A percentile compares a stretch with the other conserved stretches of the same genome.
Conservation (phyloP, 1,284 basidiomycete genomes). For the Golubevia pallescens region DNA sequence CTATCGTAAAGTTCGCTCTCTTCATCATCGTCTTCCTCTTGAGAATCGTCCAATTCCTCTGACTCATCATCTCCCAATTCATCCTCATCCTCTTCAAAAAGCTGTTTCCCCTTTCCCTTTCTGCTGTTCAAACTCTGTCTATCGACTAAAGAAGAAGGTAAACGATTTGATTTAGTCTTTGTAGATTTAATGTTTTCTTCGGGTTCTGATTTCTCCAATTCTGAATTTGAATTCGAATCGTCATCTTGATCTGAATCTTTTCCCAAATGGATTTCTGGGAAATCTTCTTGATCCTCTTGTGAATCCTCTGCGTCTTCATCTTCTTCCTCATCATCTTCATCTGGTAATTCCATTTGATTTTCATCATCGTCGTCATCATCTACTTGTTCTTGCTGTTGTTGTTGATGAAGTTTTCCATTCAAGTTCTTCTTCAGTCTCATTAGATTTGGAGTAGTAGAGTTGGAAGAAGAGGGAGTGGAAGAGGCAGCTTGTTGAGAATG, state of each 20-base stretch:
- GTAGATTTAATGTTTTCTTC: too few relatives aligned
- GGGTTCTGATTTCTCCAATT: too few relatives aligned
- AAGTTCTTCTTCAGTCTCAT: not conserved
- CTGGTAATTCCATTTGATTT: not conserved
- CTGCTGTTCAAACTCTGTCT: too few relatives aligned
- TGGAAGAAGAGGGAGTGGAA: not conserved
- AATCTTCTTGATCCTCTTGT: conserved; percentile 28
- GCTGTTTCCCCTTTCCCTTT: not conserved
- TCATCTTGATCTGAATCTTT: conserved; percentile 2
- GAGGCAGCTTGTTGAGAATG: not conserved
- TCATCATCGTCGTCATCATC: conserved; percentile 13
- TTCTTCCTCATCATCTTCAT: conserved; percentile 22
- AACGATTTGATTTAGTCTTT: not conserved
- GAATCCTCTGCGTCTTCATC: conserved; percentile 13
- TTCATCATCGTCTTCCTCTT: conserved; percentile 15
- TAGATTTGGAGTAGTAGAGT: not conserved
- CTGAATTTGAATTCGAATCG: not conserved
- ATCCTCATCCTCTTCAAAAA: conserved; percentile 6
- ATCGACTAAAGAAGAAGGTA: too few relatives aligned
- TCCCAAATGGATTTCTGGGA: conserved; percentile 46
- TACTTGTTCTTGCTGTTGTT: conserved; percentile 9
- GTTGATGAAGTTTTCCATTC: not conserved
- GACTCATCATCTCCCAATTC: conserved; percentile 4
- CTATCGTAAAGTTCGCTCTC: conserved; percentile 16
- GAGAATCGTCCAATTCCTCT: conserved; percentile 4